Evolutionary conservation across 1,284 basidiomycete species (phyloP), one percentile per base, ranked within the genome.

Genomic region (Sporisorium graminicola): DNA sequence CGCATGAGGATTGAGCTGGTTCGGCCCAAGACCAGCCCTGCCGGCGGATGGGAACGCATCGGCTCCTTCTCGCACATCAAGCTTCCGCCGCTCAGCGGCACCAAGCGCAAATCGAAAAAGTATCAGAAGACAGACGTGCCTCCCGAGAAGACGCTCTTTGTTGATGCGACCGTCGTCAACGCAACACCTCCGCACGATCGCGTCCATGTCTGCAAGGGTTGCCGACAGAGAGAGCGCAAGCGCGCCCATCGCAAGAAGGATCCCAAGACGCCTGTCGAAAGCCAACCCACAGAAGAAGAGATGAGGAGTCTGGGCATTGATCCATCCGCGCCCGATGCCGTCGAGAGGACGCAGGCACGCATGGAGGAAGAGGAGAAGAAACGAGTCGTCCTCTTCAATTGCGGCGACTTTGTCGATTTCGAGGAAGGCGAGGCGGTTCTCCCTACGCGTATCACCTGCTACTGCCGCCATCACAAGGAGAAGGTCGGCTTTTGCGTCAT

Each of bases 401-500:
- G 95, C 81, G 90, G 94, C 0, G 93, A 97, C 80, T 90, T 94
- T 59, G 90, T 98, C 55, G 93, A 95, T 80, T 94, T 99, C 83
- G 92, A 91, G 16, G 89, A 91, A 20, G 97, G 97, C 35, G 93
- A 93, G 42, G 92, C 92, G 14, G 90, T 94, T 20, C 88, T 99
- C 18, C 97, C 97, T 3, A 91, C 98, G 53, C 91, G 97, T 52
- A 94, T 99, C 76, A 98, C 97, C 8, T 99, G 97, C 87, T 99
- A 99, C 86, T 99, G 97, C 83, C 92, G 97, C 57, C 97, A 99
- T 88, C 97, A 99, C 87, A 92, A 94, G 70, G 97, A 99, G 87
- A 98, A 98, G 88, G 89, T 93, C 52, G 97, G 97, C 1, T 99
- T 99, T 87, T 87, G 92, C 85, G 91, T 99, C 75, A 92, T 93